Conservation (phyloP, 2,329 filamentous ascomycete species). For the Trichoderma pleuroti region DNA sequence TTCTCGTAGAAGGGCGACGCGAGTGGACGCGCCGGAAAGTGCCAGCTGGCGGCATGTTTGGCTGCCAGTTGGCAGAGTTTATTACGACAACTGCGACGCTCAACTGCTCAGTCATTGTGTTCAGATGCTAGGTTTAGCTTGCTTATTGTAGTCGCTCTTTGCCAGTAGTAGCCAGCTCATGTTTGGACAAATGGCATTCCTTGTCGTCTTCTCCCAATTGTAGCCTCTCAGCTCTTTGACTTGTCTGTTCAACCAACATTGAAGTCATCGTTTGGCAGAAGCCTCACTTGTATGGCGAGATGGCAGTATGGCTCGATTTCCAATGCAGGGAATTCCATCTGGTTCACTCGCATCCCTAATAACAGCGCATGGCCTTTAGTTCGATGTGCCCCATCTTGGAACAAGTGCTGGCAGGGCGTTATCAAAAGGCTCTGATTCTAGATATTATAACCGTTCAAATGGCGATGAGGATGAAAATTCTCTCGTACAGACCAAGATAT, state of each 20-base stretch:
- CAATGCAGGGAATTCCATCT: not conserved
- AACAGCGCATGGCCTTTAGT: not conserved
- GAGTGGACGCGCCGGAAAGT: not conserved
- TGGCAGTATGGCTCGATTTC: constrained; percentile 22
- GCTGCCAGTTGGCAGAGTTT: not conserved
- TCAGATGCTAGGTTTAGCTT: not conserved
- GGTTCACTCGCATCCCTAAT: not conserved
- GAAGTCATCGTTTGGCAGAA: not conserved
- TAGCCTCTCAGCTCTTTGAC: not conserved
- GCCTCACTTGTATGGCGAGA: not conserved
- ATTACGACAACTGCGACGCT: not conserved
- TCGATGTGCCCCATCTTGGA: not conserved
- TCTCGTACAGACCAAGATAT: no score
- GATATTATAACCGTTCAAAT: no score
- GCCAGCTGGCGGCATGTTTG: not conserved
- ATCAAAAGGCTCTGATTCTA: no score
- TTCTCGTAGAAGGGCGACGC: not conserved
- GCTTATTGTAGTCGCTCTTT: no score
- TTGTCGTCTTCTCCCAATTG: not conserved
- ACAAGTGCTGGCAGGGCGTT: not conserved
- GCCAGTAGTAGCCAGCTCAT: not conserved
- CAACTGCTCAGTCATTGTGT: not conserved
- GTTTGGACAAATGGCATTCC: not conserved
- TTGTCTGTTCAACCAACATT: not conserved
- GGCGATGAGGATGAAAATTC: no score